Conservation (phyloP, 257 asterid species). For the Plantago major region DNA sequence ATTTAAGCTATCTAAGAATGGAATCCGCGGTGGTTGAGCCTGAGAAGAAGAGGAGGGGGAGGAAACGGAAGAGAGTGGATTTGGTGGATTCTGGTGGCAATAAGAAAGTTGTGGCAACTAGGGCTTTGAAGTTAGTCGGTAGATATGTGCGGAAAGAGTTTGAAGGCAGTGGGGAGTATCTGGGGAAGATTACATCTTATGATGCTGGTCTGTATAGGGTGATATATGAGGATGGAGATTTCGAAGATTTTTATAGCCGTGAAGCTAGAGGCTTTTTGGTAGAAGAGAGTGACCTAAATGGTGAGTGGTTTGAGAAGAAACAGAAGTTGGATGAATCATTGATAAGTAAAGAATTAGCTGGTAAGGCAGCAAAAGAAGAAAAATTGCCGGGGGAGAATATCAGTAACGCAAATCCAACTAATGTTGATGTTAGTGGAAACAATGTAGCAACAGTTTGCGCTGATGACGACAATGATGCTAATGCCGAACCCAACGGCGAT, state of each 20-base stretch:
- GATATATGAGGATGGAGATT: constrained; percentile 73
- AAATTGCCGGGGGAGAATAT: constrained; percentile 11
- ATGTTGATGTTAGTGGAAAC: constrained; percentile 15
- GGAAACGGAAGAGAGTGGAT: constrained; percentile 59
- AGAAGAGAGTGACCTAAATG: constrained; percentile 45
- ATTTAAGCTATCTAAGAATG: constrained; percentile 34
- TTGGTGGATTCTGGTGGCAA: constrained; percentile 43
- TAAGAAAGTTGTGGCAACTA: constrained; percentile 37
- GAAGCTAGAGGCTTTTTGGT: constrained; percentile 45
- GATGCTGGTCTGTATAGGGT: constrained; percentile 64
- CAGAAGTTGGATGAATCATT: constrained; percentile 38
- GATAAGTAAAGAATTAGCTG: constrained; percentile 28
- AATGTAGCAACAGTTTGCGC: not conserved
- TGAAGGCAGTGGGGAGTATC: constrained; percentile 47
- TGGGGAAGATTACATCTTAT: constrained; percentile 56
- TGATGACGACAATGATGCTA: not conserved
- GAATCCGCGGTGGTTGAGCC: constrained; percentile 31
- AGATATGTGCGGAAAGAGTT: constrained; percentile 69
- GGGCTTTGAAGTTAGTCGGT: constrained; percentile 47
- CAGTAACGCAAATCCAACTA: constrained; percentile 6
- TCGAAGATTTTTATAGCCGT: constrained; percentile 59
- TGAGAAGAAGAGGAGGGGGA: constrained; percentile 47
- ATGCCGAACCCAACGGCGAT: constrained; percentile 21
- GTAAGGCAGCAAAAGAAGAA: constrained; percentile 22
- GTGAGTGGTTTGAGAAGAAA: constrained; percentile 57